Percentiles rank a stretch among this genome's conserved stretches.
Conservation (phyloP, 345 rosid species). For the Gynandropsis gynandra region DNA sequence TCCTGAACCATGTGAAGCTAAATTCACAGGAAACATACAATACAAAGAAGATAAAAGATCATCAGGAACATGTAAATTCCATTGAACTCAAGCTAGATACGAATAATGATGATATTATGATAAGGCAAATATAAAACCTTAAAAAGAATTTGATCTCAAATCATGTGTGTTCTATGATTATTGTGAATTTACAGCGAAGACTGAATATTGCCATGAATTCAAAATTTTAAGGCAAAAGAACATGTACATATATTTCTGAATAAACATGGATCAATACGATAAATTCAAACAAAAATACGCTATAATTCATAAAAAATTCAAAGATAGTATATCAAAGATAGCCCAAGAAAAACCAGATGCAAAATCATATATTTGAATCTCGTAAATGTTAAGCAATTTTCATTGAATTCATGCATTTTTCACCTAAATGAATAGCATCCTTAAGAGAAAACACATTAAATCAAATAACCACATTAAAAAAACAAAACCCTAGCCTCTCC, state of each 20-base stretch:
- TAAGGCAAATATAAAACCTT: not conserved
- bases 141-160: slow-evolving; percentile 1
- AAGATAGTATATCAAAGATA: slow-evolving; percentile 7
- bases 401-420: slow-evolving; percentile 8
- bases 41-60: not conserved
- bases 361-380: not conserved
- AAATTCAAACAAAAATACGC: slow-evolving; percentile 6
- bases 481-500: slow-evolving; percentile 25
- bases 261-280: slow-evolving; percentile 17
- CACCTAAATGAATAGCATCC: not conserved
- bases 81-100: not conserved
- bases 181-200: not conserved
- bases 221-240: not conserved
- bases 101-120: not conserved
- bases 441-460: not conserved
- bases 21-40: too few relatives aligned
- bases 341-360: slow-evolving; percentile 14
- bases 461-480: not conserved
- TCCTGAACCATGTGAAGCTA: too few relatives aligned
- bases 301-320: not conserved
- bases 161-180: slow-evolving; percentile 12
- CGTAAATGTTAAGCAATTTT: not conserved
- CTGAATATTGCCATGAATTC: not conserved
- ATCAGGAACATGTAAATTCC: slow-evolving; percentile 1
- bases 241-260: slow-evolving; percentile 1